Percentiles rank a stretch among this genome's conserved stretches.
phyloP scores from a whole-genome alignment of 345 rosid species.

The Eucalyptus sideroxylon region DNA sequence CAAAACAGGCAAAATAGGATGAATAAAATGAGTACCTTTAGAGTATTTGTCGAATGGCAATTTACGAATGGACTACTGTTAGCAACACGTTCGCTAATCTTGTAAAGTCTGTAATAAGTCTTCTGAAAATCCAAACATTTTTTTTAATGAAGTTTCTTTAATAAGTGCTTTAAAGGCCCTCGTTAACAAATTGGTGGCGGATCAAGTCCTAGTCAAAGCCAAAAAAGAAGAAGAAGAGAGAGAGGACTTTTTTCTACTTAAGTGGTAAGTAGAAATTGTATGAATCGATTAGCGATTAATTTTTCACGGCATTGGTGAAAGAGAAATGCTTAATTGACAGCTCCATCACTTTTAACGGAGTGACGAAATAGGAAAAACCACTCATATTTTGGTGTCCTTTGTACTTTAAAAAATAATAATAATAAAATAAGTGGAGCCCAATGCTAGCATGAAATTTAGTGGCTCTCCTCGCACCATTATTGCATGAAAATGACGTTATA shows the following conservation, averaged over 20 bases:
- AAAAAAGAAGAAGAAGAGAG: fast-evolving
- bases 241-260: background rate
- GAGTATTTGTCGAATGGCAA: background rate
- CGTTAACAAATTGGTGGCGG: background rate
- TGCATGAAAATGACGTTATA: fast-evolving
- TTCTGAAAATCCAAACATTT: background rate
- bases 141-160: background rate
- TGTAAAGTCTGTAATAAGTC: background rate
- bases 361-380: too few species aligned
- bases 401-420: too few species aligned
- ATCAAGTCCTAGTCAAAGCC: background rate
- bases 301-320: background rate
- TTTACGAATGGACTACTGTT: fast-evolving
- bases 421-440: fast-evolving
- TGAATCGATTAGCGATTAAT: background rate
- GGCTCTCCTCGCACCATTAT: fast-evolving
- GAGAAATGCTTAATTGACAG: too few species aligned
- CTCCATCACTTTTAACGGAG: fast-evolving
- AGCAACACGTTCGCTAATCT: background rate
- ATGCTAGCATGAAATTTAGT: too few species aligned
- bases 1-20: background rate
- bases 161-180: background rate
- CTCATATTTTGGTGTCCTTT: too few species aligned
- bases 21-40: background rate
- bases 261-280: background rate